Conservation (phyloP, 805 yeast species). For the Wickerhamomyces pijperi region DNA sequence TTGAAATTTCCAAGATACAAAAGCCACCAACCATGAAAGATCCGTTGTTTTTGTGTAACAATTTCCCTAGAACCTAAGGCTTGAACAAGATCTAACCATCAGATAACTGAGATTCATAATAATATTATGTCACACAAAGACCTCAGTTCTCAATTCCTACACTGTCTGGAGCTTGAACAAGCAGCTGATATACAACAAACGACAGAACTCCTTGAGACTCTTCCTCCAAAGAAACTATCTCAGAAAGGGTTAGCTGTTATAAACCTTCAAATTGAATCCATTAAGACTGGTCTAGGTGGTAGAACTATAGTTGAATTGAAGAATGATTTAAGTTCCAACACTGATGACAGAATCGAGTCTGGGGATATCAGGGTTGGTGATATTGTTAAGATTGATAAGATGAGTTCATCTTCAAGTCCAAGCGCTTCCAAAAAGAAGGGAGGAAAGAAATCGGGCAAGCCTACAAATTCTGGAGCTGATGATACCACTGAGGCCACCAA, state of each 20-base stretch:
- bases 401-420: conserved; percentile 9
- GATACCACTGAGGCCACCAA: conserved; percentile 4
- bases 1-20: too few relatives aligned
- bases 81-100: too few relatives aligned
- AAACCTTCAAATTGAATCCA: conserved; percentile 48
- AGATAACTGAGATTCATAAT: too few relatives aligned
- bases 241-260: conserved; percentile 64
- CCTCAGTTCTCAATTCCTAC: conserved; percentile 11
- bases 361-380: conserved; percentile 67
- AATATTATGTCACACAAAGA: conserved; percentile 1
- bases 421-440: conserved; percentile 11
- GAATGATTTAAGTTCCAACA: conserved; percentile 36
- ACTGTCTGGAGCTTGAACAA: conserved; percentile 10
- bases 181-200: conserved; percentile 16
- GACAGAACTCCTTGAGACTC: conserved; percentile 27
- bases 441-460: conserved; percentile 11
- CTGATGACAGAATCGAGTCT: conserved; percentile 23
- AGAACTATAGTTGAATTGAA: conserved; percentile 52
- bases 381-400: conserved; percentile 49
- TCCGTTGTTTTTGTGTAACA: too few relatives aligned
- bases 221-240: conserved; percentile 58
- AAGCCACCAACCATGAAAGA: too few relatives aligned
- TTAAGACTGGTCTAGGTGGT: conserved; percentile 76
- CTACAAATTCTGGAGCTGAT: conserved; percentile 7
- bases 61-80: too few relatives aligned